These are phyloP conservation scores for Xylogone sp. DNA, from an alignment of 2,329 filamentous ascomycete species.

Conservation along the genomic window DNA sequence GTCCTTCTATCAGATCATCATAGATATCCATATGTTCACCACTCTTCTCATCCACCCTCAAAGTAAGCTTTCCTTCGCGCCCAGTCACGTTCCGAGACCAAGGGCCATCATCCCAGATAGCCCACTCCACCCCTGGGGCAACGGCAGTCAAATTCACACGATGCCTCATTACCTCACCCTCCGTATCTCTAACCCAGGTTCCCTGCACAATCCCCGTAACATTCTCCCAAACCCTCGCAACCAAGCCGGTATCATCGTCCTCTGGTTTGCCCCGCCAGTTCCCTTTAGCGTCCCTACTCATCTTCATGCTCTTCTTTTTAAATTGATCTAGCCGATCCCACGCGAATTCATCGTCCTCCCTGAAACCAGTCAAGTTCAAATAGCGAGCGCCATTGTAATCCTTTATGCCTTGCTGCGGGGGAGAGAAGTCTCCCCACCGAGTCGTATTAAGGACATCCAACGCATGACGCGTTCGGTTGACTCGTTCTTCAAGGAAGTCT, in stretches of 20 bases:
- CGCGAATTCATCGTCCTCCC: conserved; percentile 67
- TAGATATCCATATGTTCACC: conserved; percentile 4
- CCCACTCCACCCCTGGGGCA: conserved; percentile 63
- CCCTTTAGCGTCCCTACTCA: conserved; percentile 49
- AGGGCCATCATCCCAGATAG: conserved; percentile 41
- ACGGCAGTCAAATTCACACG: conserved; percentile 61
- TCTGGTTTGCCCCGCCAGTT: conserved; percentile 7
- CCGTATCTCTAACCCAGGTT: conserved; percentile 24
- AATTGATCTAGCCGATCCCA: conserved; percentile 73
- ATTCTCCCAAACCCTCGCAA: conserved; percentile 27
- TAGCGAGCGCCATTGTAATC: conserved; percentile 33
- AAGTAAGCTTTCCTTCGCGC: conserved; percentile 60
- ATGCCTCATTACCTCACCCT: conserved; percentile 15
- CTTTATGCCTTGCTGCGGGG: conserved; percentile 22
- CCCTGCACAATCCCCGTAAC: conserved; percentile 29
- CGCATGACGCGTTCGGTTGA: conserved; percentile 48
- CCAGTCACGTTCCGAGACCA: conserved; percentile 84
- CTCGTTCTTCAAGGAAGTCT: conserved; percentile 39
- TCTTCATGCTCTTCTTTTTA: conserved; percentile 59
- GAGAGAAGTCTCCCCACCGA: conserved; percentile 57
- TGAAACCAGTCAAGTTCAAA: conserved; percentile 75
- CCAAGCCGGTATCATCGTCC: conserved; percentile 8
- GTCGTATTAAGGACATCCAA: conserved; percentile 52
- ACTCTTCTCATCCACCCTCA: conserved; percentile 57
- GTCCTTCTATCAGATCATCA: conserved; percentile 19